phyloP scores from a whole-genome alignment of 352 stramenopile species.

The Phytopythium kandeliae region DNA sequence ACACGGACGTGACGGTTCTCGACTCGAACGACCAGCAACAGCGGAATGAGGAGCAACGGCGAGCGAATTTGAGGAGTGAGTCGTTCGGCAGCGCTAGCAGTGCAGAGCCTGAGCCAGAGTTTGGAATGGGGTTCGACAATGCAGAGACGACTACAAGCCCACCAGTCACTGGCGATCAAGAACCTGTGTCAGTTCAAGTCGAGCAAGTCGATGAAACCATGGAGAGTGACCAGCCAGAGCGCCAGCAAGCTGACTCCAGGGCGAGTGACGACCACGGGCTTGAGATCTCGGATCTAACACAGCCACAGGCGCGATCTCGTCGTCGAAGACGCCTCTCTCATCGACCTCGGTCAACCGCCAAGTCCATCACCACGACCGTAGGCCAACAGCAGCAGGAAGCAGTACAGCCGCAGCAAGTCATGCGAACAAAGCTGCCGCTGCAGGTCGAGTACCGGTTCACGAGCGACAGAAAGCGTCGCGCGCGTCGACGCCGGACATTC shows the following conservation, averaged over 20 bases:
- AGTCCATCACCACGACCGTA: neutral
- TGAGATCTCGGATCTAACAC: conserved; percentile 7
- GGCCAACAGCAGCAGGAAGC: neutral
- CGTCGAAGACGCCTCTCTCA: conserved; percentile 1
- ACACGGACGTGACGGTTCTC: neutral
- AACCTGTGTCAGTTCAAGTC: neutral
- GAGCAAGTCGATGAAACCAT: neutral
- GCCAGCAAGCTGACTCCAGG: neutral
- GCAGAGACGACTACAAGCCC: neutral
- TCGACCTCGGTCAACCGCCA: neutral
- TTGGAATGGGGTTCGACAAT: neutral
- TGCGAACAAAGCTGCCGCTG: conserved; percentile 58
- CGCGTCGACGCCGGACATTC: conserved; percentile 35
- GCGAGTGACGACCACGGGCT: neutral
- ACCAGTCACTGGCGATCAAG: neutral
- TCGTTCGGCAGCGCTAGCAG: neutral
- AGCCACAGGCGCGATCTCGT: conserved; percentile 2
- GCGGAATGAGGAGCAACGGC: neutral
- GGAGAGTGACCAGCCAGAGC: neutral
- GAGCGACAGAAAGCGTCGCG: conserved; percentile 39
- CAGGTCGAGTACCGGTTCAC: conserved; percentile 52
- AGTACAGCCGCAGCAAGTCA: conserved; percentile 9
- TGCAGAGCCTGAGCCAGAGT: conserved; percentile 6
- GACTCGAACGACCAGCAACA: neutral
- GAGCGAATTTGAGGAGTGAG: neutral